phyloP scores from a whole-genome alignment of 192 early-diverging fungal genomes.

The Backusella tarrabulga region DNA sequence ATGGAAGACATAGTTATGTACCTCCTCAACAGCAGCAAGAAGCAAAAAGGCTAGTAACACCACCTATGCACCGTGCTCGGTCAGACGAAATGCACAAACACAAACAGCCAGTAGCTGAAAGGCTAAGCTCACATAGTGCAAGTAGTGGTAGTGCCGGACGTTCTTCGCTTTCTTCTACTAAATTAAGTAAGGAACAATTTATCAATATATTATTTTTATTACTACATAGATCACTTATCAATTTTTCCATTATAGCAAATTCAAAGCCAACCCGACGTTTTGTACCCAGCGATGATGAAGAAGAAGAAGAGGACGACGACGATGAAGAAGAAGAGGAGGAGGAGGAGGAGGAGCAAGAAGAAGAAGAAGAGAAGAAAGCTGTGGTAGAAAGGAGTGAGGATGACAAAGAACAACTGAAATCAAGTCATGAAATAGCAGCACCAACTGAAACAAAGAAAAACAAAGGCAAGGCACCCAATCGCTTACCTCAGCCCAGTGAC shows the following conservation, averaged over 20 bases:
- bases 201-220: neutral
- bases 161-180: neutral
- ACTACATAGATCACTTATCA: neutral
- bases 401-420: neutral
- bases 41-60: neutral
- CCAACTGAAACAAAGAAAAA: constrained; percentile 1
- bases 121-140: neutral
- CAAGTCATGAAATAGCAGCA: neutral
- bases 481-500: constrained; percentile 17
- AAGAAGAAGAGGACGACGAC: constrained; percentile 17
- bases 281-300: constrained; percentile 32
- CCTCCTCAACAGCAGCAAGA: constrained; percentile 7
- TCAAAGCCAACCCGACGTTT: constrained; percentile 12
- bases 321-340: constrained; percentile 12
- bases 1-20: constrained; percentile 6
- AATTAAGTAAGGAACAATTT: neutral
- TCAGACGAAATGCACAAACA: neutral
- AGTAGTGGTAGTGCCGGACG: neutral
- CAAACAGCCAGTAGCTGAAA: neutral
- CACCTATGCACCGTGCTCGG: neutral
- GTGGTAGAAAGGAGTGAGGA: neutral
- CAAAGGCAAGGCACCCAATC: constrained; percentile 1
- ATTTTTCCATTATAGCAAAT: neutral
- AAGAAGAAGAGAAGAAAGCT: neutral
- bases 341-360: neutral